These are phyloP conservation scores for Mycena kentingensis DNA, from an alignment of 768 basidiomycete species.

Conservation along the genomic window DNA sequence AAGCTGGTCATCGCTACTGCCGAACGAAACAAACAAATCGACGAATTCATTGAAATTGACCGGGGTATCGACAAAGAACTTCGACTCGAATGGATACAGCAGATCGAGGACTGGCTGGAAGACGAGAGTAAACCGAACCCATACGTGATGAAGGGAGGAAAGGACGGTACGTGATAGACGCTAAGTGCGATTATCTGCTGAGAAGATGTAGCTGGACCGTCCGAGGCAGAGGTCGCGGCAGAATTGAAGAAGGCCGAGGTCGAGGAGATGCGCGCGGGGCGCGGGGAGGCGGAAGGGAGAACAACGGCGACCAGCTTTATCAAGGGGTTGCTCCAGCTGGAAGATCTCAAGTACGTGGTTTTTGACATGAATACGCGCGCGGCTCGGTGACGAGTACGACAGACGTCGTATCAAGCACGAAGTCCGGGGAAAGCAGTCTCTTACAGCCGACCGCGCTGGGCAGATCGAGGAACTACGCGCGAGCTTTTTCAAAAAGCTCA, in stretches of 20 bases:
- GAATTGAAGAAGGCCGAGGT: neutral
- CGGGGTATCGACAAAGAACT: neutral
- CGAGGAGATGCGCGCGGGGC: neutral
- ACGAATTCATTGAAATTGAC: conserved; percentile 3
- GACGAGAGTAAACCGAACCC: conserved; percentile 4
- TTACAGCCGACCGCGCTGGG: neutral
- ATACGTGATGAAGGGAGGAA: neutral
- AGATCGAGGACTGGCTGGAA: conserved; percentile 1
- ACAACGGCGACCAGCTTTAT: neutral
- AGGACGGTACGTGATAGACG: neutral
- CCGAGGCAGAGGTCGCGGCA: neutral
- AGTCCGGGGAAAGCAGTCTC: neutral
- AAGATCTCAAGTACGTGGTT: neutral
- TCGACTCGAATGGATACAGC: conserved; percentile 3
- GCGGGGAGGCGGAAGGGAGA: neutral
- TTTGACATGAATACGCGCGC: neutral
- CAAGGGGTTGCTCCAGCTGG: neutral
- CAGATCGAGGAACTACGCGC: conserved; percentile 11
- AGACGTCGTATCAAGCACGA: conserved; percentile 2
- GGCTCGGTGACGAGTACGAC: neutral
- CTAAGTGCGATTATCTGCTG: neutral
- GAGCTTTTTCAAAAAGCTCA: conserved; percentile 1
- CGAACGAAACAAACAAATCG: conserved; percentile 6
- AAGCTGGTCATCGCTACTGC: conserved; percentile 10
- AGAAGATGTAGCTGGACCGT: neutral